Evolutionary conservation across 2,329 filamentous ascomycete genomes (phyloP).

Genomic region (Fusarium graminum): DNA sequence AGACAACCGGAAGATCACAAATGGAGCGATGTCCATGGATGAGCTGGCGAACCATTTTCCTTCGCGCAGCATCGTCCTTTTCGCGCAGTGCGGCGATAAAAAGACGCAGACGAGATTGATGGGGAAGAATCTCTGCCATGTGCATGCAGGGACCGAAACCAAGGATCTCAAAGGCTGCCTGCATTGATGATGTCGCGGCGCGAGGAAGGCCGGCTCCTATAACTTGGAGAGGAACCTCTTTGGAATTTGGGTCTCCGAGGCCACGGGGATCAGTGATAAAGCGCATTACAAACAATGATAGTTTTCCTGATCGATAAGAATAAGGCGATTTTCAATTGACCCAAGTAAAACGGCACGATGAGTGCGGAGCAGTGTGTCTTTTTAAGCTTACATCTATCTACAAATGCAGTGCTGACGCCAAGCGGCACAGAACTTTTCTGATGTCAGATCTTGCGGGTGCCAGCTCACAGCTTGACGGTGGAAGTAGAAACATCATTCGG

Average conservation of each 20-base stretch:
- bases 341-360: fast-evolving
- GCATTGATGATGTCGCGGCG: conserved; percentile 55
- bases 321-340: fast-evolving
- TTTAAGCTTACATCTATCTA: background rate
- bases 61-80: conserved; percentile 44
- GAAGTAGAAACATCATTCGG: too few species aligned
- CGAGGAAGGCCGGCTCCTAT: conserved; percentile 52
- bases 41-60: conserved; percentile 50
- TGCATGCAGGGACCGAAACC: conserved; percentile 52
- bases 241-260: conserved; percentile 6
- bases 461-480: too few species aligned
- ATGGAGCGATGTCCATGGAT: conserved; percentile 51
- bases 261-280: conserved; percentile 35
- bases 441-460: background rate
- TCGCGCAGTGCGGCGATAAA: conserved; percentile 49
- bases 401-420: conserved; percentile 15
- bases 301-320: fast-evolving
- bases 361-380: background rate
- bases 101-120: conserved; percentile 43
- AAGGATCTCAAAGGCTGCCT: conserved; percentile 52
- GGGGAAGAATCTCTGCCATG: conserved; percentile 50
- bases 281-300: conserved; percentile 17
- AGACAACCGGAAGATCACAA: conserved; percentile 51
- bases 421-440: background rate
- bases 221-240: conserved; percentile 35